Evolutionary conservation across 2,329 filamentous ascomycete species (phyloP), one percentile per base, ranked within the genome.

Genomic region (Bipolaris oryzae): DNA sequence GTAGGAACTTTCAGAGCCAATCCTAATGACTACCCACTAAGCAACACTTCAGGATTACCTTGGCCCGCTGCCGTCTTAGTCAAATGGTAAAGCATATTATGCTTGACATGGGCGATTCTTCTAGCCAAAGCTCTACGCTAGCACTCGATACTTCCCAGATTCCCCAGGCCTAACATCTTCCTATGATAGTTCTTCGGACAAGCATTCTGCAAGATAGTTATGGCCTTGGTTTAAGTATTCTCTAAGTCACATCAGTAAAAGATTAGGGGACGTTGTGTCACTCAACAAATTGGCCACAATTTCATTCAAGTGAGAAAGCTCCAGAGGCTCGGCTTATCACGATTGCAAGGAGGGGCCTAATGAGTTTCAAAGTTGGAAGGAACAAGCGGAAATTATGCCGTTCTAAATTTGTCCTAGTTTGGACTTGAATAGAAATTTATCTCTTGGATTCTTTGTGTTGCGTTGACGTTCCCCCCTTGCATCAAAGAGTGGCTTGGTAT

Each of bases 11-110:
- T 31, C 5, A 42, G 34, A 18, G 50, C 48, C 45, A 53, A 31
- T 20, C 46, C 47, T 46, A 39, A 3, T 34, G 23, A 43, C 44
- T 28, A 58, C 54, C 45, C 45, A 44, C 62, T 71, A 49, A 69
- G 43, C 44, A 50, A 38, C 3, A 20, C 41, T 52, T n/a, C 56
- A 77, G 75, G 75, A 78, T 60, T 78, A 76, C 50, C 74, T 78
- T 56, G 75, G 75, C 45, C 71, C 72, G 45, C 58, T 75, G 42
- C 69, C 70, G 21, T 62, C 64, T 58, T 77, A 71, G 60, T 28
- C n/a, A 43, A 28, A 28, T n/a, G n/a, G 18, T 34, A 48, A 20
- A 21, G 33, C 13, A 60, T 13, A 23, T 25, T 20, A 18, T 43
- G 25, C 21, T 18, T 23, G 43, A 34, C 45, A 41, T 15, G 41